A percentile compares a stretch with the other conserved stretches of the same genome.
phyloP scores from a whole-genome alignment of 225 moss, liverwort and hornwort genomes.

The Thuidium tamariscinum region DNA sequence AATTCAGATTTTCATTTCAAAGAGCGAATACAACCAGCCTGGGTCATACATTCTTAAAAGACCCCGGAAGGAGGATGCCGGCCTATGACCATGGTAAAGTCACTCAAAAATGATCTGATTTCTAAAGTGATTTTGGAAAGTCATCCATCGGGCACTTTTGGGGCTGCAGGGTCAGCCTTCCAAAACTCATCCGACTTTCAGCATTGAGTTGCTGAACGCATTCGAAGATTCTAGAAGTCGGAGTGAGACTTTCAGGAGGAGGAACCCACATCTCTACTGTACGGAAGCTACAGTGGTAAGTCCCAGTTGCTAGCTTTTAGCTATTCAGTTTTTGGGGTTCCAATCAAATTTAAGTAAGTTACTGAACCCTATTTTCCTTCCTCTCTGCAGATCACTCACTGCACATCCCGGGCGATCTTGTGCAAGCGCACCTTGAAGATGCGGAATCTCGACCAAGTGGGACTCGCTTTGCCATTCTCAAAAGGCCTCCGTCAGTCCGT shows the following conservation, averaged over 20 bases:
- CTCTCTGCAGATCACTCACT: neutral
- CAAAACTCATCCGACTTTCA: neutral
- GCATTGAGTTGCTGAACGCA: neutral
- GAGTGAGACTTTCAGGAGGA: neutral
- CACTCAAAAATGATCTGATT: neutral
- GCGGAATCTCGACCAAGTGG: constrained; percentile 9
- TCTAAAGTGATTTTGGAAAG: neutral
- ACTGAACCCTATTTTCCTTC: neutral
- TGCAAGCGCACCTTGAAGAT: neutral
- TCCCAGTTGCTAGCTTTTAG: neutral
- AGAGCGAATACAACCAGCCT: neutral
- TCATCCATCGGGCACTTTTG: neutral
- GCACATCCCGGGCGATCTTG: neutral
- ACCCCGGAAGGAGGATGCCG: neutral
- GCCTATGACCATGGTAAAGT: neutral
- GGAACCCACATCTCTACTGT: neutral
- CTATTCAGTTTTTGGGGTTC: too few relatives aligned
- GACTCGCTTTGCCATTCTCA: neutral
- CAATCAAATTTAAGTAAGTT: accelerated
- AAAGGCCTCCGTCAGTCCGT: neutral
- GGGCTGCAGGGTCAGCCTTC: neutral
- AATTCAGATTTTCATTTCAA: neutral
- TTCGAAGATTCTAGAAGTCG: neutral
- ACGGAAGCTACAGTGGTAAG: neutral
- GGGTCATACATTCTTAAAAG: neutral